Evolutionary conservation across 2,329 filamentous ascomycete genomes (phyloP).

Genomic region (Sphaerostilbella broomeana): DNA sequence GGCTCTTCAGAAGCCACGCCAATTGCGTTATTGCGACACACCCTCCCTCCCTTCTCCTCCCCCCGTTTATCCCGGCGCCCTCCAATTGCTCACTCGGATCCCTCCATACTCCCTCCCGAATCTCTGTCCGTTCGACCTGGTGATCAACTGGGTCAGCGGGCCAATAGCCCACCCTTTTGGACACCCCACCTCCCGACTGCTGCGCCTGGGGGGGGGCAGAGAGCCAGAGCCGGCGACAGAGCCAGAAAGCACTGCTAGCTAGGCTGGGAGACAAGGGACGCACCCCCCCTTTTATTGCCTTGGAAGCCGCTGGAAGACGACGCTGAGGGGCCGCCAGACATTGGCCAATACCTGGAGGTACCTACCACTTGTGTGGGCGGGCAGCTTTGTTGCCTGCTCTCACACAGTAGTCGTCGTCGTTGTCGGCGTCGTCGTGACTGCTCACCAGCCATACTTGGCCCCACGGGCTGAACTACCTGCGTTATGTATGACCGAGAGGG

Average conservation of each 20-base stretch:
- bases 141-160: slow-evolving; percentile 18
- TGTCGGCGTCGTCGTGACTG: background rate
- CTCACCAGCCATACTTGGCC: slow-evolving; percentile 12
- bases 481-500: no score
- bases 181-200: slow-evolving; percentile 11
- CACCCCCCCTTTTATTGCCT: slow-evolving; percentile 9
- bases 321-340: slow-evolving; percentile 1
- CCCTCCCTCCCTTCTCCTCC: background rate
- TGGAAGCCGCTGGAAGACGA: slow-evolving; percentile 20
- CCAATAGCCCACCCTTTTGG: slow-evolving; percentile 13
- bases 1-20: background rate
- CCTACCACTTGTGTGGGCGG: background rate
- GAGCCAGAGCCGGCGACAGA: slow-evolving; percentile 2
- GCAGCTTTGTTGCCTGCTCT: no score
- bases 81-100: slow-evolving; percentile 11
- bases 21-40: slow-evolving; percentile 4
- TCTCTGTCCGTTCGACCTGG: slow-evolving; percentile 16
- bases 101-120: slow-evolving; percentile 10
- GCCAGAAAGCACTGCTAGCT: background rate
- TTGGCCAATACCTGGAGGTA: background rate
- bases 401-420: background rate
- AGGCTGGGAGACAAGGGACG: background rate
- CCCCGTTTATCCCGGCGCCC: background rate
- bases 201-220: no score
- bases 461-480: slow-evolving; percentile 13